Base-by-base conservation (phyloP, 352 stramenopile genomes). In the Phytophthora niederhauseri region DNA sequence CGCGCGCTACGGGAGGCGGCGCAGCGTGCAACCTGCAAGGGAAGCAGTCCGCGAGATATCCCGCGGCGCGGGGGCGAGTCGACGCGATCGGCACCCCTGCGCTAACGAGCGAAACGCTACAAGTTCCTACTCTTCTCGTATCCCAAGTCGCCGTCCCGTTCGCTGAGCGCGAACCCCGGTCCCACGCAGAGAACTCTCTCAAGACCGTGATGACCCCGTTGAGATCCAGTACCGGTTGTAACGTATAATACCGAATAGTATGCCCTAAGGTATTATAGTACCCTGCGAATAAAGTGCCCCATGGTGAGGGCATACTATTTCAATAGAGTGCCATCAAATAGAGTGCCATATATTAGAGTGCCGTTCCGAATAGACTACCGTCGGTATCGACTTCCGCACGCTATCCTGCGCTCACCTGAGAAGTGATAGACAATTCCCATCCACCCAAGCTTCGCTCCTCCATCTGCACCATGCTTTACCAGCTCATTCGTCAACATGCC, bases 401-500 rank as follows among this genome's bases (percentile, higher is more conserved):
- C 48, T 15, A 36, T 34, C 48, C 48, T 30, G 31, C 31, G 6
- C 34, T 41, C 11, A 34, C 11, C 48, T 54, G 22, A 15, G 14
- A 6, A 11, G 15, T 17, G 28, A 0, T 59, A n/a, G 55, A 41
- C 36, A 43, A 52, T 61, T 22, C 20, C 17, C 38, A 38, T 19
- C 52, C 52, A 58, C 24, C 14, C 52, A 30, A 48, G 4, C 17
- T 12, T 48, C 17, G 50, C n/a, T 17, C 26, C 2, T 56, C 15
- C n/a, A 49, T 15, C 55, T 56, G 43, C 4, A 24, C 11, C 34
- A 41, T 9, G 34, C 34, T 15, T 15, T 41, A 15, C 9, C 34
- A 15, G 34, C 34, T 53, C 59, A 66, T 53, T 66, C 36, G 48
- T 30, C 49, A 59, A 54, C 3, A 66, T 61, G 41, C 41, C 61